These are phyloP conservation scores for Lactifluus piperatus DNA, from an alignment of 768 basidiomycete genomes.

Conservation along the genomic window DNA sequence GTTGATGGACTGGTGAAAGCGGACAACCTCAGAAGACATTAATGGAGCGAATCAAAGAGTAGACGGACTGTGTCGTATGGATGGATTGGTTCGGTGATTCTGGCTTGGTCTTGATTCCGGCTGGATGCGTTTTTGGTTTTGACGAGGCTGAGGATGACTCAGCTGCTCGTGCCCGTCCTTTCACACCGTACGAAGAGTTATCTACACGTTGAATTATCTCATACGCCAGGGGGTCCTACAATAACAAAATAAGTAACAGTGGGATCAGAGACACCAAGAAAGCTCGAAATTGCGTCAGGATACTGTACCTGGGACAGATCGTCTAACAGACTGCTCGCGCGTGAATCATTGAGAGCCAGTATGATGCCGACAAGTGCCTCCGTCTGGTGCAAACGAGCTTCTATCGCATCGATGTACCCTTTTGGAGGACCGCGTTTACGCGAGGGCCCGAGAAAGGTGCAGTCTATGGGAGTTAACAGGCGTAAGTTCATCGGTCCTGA, in stretches of 20 bases:
- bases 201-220: slow-evolving; percentile 82
- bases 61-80: slow-evolving; percentile 54
- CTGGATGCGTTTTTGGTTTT: slow-evolving; percentile 17
- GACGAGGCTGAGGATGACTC: slow-evolving; percentile 23
- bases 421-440: slow-evolving; percentile 85
- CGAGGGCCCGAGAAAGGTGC: slow-evolving; percentile 72
- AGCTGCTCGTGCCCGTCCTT: slow-evolving; percentile 49
- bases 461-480: slow-evolving; percentile 36
- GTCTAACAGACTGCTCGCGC: slow-evolving; percentile 33
- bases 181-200: slow-evolving; percentile 67
- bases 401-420: slow-evolving; percentile 92
- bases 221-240: slow-evolving; percentile 64
- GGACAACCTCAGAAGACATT: background rate
- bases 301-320: slow-evolving; percentile 30
- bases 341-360: slow-evolving; percentile 38
- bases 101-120: slow-evolving; percentile 20
- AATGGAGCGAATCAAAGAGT: background rate
- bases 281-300: background rate
- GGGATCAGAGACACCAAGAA: background rate
- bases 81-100: slow-evolving; percentile 6
- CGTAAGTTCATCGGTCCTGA: slow-evolving; percentile 12
- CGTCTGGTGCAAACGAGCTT: slow-evolving; percentile 83
- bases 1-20: slow-evolving; percentile 54
- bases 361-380: slow-evolving; percentile 84
- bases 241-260: background rate